These are phyloP conservation scores for Podila epicladia DNA, from an alignment of 192 early-diverging fungal genomes.

Conservation along the genomic window DNA sequence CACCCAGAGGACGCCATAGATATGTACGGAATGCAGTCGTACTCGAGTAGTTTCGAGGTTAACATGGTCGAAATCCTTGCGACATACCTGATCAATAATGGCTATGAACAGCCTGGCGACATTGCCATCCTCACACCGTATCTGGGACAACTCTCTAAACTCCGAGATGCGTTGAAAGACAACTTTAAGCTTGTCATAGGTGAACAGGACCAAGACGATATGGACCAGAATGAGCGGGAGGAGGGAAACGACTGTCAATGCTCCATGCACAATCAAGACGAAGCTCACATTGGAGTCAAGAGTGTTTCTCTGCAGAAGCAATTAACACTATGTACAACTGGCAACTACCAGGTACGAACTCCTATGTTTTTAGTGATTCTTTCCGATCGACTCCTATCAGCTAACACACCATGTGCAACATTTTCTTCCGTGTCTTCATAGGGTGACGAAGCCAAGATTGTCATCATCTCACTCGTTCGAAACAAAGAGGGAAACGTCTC, in stretches of 20 bases:
- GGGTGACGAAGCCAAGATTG: constrained; percentile 55
- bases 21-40: constrained; percentile 54
- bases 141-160: constrained; percentile 57
- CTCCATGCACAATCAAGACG: no score
- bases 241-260: neutral
- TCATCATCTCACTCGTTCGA: constrained; percentile 56
- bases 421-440: neutral
- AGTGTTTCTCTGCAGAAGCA: no score
- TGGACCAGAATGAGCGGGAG: constrained; percentile 30
- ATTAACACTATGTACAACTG: no score
- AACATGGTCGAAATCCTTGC: constrained; percentile 59
- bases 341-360: no score
- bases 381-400: no score
- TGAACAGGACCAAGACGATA: constrained; percentile 45
- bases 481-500: constrained; percentile 15
- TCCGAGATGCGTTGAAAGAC: constrained; percentile 36
- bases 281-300: no score
- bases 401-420: no score
- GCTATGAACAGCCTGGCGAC: constrained; percentile 53
- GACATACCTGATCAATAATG: constrained; percentile 60
- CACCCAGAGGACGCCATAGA: constrained; percentile 55
- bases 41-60: constrained; percentile 58
- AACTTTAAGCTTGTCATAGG: constrained; percentile 45
- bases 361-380: no score
- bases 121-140: constrained; percentile 68